phyloP scores from a whole-genome alignment of 225 moss, liverwort and hornwort species.

The Anthoceros angustus region DNA sequence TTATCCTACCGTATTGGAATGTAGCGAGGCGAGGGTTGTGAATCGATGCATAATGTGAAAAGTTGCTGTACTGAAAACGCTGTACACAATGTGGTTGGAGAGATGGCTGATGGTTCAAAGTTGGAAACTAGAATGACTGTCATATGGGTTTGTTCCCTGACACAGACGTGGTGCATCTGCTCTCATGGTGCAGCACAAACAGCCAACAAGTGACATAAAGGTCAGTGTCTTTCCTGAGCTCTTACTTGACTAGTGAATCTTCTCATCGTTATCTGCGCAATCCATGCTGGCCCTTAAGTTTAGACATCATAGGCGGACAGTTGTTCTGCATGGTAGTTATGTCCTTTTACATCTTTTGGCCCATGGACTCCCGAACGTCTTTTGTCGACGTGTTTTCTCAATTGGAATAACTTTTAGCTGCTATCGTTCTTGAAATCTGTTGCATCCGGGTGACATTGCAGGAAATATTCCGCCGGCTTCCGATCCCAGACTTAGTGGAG shows the following conservation, averaged over 20 bases:
- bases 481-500: constrained; percentile 11
- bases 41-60: neutral
- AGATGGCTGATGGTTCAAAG: neutral
- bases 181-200: constrained; percentile 25
- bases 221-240: constrained; percentile 13
- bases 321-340: too few species aligned
- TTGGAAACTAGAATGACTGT: constrained; percentile 9
- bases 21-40: too few species aligned
- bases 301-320: too few species aligned
- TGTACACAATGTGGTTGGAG: too few species aligned
- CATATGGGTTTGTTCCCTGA: constrained; percentile 21
- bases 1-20: neutral
- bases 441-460: constrained; percentile 10
- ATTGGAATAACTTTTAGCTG: too few species aligned
- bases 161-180: constrained; percentile 33
- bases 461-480: constrained; percentile 17
- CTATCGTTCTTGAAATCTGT: too few species aligned
- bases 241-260: neutral
- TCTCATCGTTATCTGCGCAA: neutral
- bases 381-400: too few species aligned
- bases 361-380: too few species aligned
- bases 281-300: too few species aligned
- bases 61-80: too few species aligned
- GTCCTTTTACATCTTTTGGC: too few species aligned
- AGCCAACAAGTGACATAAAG: constrained; percentile 17